Percentiles rank a stretch among this genome's conserved stretches.
Conservation (phyloP, 2,329 filamentous ascomycete genomes). For the Pseudogymnoascus sp. region DNA sequence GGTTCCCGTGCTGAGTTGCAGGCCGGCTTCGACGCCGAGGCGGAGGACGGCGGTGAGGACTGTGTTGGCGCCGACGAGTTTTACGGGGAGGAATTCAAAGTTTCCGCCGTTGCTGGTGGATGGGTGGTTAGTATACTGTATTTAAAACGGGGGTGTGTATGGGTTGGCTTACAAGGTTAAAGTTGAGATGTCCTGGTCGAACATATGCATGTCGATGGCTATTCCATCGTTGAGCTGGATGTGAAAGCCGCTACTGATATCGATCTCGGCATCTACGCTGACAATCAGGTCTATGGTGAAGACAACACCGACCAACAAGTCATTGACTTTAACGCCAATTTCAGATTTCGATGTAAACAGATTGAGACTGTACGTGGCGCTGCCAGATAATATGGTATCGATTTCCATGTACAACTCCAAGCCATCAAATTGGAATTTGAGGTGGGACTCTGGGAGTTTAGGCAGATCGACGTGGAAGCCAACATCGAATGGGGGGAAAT, state of each 20-base stretch:
- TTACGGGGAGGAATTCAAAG: slow-evolving; percentile 51
- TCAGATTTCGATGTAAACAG: slow-evolving; percentile 35
- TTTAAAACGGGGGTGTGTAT: not conserved
- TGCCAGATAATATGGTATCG: slow-evolving; percentile 35
- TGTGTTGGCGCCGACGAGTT: slow-evolving; percentile 37
- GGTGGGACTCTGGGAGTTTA: slow-evolving; percentile 35
- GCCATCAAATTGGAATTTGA: slow-evolving; percentile 42
- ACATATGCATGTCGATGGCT: slow-evolving; percentile 41
- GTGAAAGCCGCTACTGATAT: slow-evolving; percentile 48
- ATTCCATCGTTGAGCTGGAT: slow-evolving; percentile 45
- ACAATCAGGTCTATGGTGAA: slow-evolving; percentile 47
- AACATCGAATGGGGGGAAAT: slow-evolving; percentile 32
- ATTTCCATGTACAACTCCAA: slow-evolving; percentile 46
- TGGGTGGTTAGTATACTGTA: not conserved
- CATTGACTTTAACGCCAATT: slow-evolving; percentile 14
- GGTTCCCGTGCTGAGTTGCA: slow-evolving; percentile 30
- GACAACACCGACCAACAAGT: slow-evolving; percentile 39
- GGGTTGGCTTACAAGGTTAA: slow-evolving; percentile 40
- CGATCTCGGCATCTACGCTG: slow-evolving; percentile 38
- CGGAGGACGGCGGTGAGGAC: slow-evolving; percentile 41
- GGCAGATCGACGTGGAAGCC: slow-evolving; percentile 39
- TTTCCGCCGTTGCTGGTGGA: slow-evolving; percentile 40
- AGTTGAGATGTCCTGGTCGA: slow-evolving; percentile 40
- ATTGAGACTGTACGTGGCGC: slow-evolving; percentile 40
- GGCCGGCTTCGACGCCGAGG: slow-evolving; percentile 39